Evolutionary conservation across 2,329 filamentous ascomycete genomes (phyloP).

Genomic region (Grosmannia huntii): DNA sequence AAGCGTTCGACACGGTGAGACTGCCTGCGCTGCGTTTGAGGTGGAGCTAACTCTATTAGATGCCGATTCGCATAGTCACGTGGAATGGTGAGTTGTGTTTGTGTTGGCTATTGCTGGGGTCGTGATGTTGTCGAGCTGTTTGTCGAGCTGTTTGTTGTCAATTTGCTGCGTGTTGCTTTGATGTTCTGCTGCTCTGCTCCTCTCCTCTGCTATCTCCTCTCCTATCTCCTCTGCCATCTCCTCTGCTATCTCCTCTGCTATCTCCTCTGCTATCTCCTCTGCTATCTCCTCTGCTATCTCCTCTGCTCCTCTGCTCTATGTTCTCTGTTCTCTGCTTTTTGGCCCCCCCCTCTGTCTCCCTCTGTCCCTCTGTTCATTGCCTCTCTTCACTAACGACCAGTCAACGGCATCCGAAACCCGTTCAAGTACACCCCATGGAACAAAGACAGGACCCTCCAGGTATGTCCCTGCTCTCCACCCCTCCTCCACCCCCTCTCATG

Average conservation of each 20-base stretch:
- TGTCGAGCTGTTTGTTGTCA: background rate
- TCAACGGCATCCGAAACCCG: slow-evolving; percentile 69
- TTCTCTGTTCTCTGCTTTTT: background rate
- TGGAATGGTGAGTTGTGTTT: slow-evolving; percentile 56
- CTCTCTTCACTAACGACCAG: slow-evolving; percentile 15
- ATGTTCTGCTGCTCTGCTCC: slow-evolving; percentile 1
- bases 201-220: too few relatives aligned
- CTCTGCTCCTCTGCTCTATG: too few relatives aligned
- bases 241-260: too few relatives aligned
- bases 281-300: too few relatives aligned
- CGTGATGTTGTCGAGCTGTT: too few relatives aligned
- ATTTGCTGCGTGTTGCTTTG: background rate
- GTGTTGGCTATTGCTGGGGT: too few relatives aligned
- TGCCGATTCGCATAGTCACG: slow-evolving; percentile 70
- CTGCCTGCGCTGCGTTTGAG: background rate
- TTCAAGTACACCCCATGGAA: slow-evolving; percentile 80
- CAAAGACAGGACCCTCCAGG: slow-evolving; percentile 56
- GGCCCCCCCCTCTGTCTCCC: too few relatives aligned
- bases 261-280: too few relatives aligned
- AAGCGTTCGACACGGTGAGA: background rate
- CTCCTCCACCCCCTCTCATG: too few relatives aligned
- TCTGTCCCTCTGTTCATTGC: too few relatives aligned
- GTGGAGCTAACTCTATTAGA: slow-evolving; percentile 20
- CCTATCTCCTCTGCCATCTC: too few relatives aligned
- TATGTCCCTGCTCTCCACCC: slow-evolving; percentile 18